phyloP scores from a whole-genome alignment of 192 early-diverging fungal species.

The Entophlyctis luteolus region DNA sequence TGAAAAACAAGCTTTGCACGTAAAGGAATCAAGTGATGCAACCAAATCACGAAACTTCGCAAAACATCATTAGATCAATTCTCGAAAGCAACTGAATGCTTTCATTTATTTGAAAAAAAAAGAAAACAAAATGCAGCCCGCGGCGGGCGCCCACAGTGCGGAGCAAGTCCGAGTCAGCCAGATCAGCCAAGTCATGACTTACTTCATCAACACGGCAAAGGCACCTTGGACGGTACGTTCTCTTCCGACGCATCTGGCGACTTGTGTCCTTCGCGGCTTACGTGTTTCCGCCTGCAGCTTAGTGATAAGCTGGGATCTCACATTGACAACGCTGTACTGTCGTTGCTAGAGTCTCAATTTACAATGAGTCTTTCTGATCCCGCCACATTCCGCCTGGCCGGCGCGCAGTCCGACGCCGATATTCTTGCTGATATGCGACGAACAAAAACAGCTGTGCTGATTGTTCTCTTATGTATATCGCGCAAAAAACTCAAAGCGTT shows the following conservation, averaged over 20 bases:
- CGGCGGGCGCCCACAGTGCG: neutral
- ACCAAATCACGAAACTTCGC: too few species aligned
- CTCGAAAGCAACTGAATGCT: too few species aligned
- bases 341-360: neutral
- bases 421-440: neutral
- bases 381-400: neutral
- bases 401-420: neutral
- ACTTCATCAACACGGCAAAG: neutral
- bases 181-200: neutral
- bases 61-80: too few species aligned
- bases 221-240: neutral
- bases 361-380: neutral
- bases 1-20: too few species aligned
- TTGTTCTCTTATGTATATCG: constrained; percentile 3
- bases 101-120: neutral
- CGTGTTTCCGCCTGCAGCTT: too few species aligned
- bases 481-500: constrained; percentile 4
- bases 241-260: too few species aligned
- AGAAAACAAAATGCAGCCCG: neutral
- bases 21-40: too few species aligned
- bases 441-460: neutral
- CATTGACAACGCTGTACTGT: neutral
- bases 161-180: neutral
- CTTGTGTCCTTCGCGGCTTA: too few species aligned
- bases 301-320: neutral